Conservation (phyloP, 495 filamentous ascomycete genomes). For the Aspergillus mulundensis region DNA sequence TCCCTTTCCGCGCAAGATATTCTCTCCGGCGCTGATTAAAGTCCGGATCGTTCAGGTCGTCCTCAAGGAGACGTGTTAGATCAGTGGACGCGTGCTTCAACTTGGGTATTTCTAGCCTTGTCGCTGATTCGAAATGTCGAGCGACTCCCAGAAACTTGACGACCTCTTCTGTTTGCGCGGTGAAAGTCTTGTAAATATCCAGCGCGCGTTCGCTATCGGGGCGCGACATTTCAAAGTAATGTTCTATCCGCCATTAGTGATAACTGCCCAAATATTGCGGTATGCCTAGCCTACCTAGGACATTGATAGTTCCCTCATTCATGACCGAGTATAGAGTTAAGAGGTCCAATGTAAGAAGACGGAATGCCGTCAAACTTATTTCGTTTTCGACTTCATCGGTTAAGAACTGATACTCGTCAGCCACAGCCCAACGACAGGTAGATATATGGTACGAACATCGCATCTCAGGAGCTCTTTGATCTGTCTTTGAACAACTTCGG, state of each 20-base stretch:
- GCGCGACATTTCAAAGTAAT: slow-evolving; percentile 97
- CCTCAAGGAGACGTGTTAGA: slow-evolving; percentile 81
- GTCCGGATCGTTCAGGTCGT: slow-evolving; percentile 92
- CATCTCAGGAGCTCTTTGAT: slow-evolving; percentile 83
- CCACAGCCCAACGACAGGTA: slow-evolving; percentile 3
- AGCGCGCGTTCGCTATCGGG: slow-evolving; percentile 89
- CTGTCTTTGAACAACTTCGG: slow-evolving; percentile 85
- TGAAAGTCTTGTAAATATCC: slow-evolving; percentile 89
- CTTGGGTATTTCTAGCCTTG: slow-evolving; percentile 90
- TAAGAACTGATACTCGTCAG: slow-evolving; percentile 62
- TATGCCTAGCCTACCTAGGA: slow-evolving; percentile 62
- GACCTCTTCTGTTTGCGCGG: slow-evolving; percentile 85
- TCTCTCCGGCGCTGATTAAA: slow-evolving; percentile 93
- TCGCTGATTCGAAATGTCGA: slow-evolving; percentile 84
- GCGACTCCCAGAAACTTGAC: slow-evolving; percentile 87
- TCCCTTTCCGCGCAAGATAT: slow-evolving; percentile 81
- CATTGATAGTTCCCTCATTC: slow-evolving; percentile 97
- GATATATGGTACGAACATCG: slow-evolving; percentile 58
- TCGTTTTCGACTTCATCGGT: slow-evolving; percentile 92
- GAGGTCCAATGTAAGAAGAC: slow-evolving; percentile 85
- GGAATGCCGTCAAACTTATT: slow-evolving; percentile 93
- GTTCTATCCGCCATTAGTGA: slow-evolving; percentile 53
- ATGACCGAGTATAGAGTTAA: slow-evolving; percentile 88
- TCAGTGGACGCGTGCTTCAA: slow-evolving; percentile 95
- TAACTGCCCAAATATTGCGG: background rate